Evolutionary conservation across 192 early-diverging fungal species (phyloP).

Genomic region (Coemansia sp.): DNA sequence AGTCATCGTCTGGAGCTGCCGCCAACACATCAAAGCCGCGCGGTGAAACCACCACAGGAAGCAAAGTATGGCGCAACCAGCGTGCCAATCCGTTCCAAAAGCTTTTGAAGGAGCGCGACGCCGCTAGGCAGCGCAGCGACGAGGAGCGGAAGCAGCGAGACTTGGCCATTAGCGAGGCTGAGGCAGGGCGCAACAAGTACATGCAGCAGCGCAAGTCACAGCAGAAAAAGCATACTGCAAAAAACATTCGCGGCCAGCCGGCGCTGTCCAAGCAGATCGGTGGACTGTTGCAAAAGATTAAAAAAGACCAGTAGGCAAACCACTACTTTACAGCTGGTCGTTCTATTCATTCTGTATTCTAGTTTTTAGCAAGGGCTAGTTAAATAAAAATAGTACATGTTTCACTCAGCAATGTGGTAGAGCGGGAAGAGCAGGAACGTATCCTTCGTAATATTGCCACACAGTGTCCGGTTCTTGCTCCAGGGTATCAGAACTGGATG

Average conservation of each 20-base stretch:
- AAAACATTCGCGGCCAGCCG: conserved; percentile 45
- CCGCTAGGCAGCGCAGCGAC: conserved; percentile 12
- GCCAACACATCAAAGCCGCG: neutral
- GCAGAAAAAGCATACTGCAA: conserved; percentile 33
- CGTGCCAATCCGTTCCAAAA: conserved; percentile 45
- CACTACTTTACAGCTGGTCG: neutral
- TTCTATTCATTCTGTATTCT: neutral
- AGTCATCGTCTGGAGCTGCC: neutral
- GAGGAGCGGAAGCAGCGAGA: conserved; percentile 26
- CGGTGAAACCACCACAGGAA: neutral
- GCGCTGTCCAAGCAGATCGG: conserved; percentile 42
- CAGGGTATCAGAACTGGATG: neutral
- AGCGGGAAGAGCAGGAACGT: neutral
- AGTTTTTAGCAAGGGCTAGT: neutral
- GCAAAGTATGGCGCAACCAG: conserved; percentile 20
- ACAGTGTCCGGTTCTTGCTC: neutral
- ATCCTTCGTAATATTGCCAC: conserved; percentile 12
- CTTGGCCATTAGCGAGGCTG: conserved; percentile 20
- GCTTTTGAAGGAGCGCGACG: conserved; percentile 32
- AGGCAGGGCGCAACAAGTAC: conserved; percentile 22
- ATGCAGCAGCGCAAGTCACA: conserved; percentile 37
- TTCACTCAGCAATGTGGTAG: neutral
- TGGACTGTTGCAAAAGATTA: conserved; percentile 36
- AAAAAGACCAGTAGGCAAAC: conserved; percentile 16
- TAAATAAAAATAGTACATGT: neutral